Conservation (phyloP, 169 alveolate species). For the Plasmodium blacklocki region DNA sequence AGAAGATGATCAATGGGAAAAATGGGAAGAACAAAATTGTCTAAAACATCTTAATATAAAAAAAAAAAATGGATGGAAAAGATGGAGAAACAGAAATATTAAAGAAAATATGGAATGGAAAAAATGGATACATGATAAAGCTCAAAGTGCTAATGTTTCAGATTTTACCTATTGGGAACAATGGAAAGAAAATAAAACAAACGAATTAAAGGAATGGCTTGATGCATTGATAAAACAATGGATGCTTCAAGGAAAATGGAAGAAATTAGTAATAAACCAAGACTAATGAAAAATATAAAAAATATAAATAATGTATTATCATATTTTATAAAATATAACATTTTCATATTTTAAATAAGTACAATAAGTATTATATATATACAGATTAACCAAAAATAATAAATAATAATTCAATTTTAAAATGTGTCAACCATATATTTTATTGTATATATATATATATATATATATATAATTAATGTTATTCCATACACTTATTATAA, state of each 20-base stretch:
- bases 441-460: too few species aligned
- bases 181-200: slow-evolving; percentile 8
- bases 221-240: slow-evolving; percentile 9
- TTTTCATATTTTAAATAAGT: too few species aligned
- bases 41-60: not conserved
- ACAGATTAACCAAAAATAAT: too few species aligned
- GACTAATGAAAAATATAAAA: too few species aligned
- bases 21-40: slow-evolving; percentile 26
- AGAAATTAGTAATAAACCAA: not conserved
- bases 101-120: not conserved
- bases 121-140: not conserved
- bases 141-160: not conserved
- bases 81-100: slow-evolving; percentile 16
- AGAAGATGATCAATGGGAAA: slow-evolving; percentile 26
- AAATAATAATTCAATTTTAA: too few species aligned
- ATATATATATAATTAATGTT: too few species aligned
- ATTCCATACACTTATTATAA: too few species aligned
- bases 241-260: slow-evolving; percentile 9
- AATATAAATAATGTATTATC: too few species aligned
- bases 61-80: slow-evolving; percentile 23
- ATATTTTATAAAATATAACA: too few species aligned
- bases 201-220: not conserved
- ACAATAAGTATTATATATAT: too few species aligned
- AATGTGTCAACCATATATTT: too few species aligned
- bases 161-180: slow-evolving; percentile 4